A percentile compares a stretch with the other conserved stretches of the same genome.
These are phyloP conservation scores for Globisporangium canariense DNA, from an alignment of 352 stramenopile genomes.

Conservation along the genomic window DNA sequence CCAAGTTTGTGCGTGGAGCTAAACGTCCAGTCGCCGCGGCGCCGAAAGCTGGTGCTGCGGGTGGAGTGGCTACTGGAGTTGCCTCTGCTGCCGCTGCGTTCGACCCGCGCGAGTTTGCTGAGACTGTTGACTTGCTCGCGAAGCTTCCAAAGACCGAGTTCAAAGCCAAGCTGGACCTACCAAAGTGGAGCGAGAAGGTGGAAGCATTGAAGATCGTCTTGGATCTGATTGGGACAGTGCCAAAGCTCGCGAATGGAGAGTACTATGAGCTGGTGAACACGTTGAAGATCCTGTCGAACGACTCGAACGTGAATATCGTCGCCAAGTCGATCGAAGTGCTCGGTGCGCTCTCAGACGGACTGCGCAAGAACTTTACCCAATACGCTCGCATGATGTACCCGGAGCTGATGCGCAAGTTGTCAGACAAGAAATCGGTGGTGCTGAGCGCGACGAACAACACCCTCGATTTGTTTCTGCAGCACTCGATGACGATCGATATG, in stretches of 20 bases:
- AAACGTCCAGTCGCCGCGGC: constrained; percentile 28
- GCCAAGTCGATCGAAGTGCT: constrained; percentile 84
- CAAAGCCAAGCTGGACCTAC: constrained; percentile 60
- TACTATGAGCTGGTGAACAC: constrained; percentile 86
- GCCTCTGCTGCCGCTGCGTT: constrained; percentile 26
- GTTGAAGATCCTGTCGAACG: constrained; percentile 73
- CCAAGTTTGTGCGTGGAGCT: constrained; percentile 66
- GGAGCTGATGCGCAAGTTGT: constrained; percentile 79
- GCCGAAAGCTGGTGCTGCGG: constrained; percentile 2
- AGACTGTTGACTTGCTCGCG: constrained; percentile 78
- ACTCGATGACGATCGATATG: constrained; percentile 82
- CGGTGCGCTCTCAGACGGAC: constrained; percentile 67
- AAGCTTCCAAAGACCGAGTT: constrained; percentile 82
- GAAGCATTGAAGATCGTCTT: constrained; percentile 84
- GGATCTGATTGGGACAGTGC: constrained; percentile 72
- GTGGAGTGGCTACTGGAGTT: constrained; percentile 12
- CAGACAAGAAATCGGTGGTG: constrained; percentile 85
- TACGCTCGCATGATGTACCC: constrained; percentile 75
- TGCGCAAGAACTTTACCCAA: constrained; percentile 80
- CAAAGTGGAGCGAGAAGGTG: constrained; percentile 89
- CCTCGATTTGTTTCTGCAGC: constrained; percentile 75
- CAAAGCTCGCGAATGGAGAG: constrained; percentile 83
- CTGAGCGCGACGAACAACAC: constrained; percentile 82
- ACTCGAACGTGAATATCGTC: constrained; percentile 88
- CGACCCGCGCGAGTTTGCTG: constrained; percentile 81